A percentile compares a stretch with the other conserved stretches of the same genome.
Evolutionary conservation across 2,329 filamentous ascomycete genomes (phyloP).

Genomic region (Magnaporthiopsis incrustans): DNA sequence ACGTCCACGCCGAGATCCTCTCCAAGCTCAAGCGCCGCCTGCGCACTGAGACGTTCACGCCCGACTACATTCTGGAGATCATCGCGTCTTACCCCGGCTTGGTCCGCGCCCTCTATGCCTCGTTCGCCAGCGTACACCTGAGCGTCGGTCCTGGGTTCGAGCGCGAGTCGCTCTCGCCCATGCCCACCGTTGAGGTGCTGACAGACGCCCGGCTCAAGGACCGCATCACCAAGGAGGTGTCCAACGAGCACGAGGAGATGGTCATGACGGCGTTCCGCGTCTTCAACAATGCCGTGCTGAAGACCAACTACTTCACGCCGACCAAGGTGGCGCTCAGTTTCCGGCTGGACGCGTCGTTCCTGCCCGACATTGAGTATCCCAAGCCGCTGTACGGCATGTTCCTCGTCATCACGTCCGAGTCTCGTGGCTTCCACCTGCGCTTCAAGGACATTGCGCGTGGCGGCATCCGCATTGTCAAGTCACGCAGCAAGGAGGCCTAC

Average conservation of each 20-base stretch:
- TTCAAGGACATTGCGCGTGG: conserved; percentile 96
- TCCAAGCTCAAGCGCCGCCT: conserved; percentile 93
- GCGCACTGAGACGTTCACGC: conserved; percentile 93
- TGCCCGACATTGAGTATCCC: conserved; percentile 87
- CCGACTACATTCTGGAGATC: conserved; percentile 96
- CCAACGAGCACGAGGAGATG: conserved; percentile 94
- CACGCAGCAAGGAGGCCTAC: conserved; percentile 90
- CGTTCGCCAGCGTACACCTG: conserved; percentile 83
- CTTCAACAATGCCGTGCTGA: conserved; percentile 88
- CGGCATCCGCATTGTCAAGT: conserved; percentile 98
- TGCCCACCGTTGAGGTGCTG: conserved; percentile 58
- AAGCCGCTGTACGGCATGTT: conserved; percentile 97
- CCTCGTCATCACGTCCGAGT: conserved; percentile 93
- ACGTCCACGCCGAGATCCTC: conserved; percentile 75
- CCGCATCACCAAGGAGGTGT: conserved; percentile 69
- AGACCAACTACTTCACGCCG: conserved; percentile 96
- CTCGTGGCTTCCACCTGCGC: conserved; percentile 91
- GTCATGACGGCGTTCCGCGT: conserved; percentile 95
- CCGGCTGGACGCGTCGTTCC: conserved; percentile 80
- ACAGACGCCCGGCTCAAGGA: conserved; percentile 67
- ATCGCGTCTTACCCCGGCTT: conserved; percentile 85
- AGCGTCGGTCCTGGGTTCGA: conserved; percentile 43
- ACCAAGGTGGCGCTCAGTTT: conserved; percentile 98
- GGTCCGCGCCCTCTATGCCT: conserved; percentile 79
- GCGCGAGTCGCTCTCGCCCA: conserved; percentile 43